Conservation (phyloP, 2,329 filamentous ascomycete genomes). For the Triangularia setosa region DNA sequence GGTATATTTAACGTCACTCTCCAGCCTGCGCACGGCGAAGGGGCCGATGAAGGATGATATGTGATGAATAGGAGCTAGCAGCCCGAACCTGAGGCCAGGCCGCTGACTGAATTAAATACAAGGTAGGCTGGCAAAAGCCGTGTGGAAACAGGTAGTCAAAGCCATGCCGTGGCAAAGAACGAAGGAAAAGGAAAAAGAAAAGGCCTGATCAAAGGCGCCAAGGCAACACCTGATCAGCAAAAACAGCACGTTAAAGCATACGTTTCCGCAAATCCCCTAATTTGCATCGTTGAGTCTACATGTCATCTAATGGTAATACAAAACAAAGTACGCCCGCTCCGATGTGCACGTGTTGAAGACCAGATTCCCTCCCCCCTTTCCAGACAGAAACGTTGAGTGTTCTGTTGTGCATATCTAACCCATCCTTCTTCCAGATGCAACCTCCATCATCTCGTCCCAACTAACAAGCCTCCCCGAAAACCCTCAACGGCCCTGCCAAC, state of each 20-base stretch:
- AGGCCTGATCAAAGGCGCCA: too few relatives aligned
- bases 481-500: constrained; percentile 53
- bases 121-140: too few relatives aligned
- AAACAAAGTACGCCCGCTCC: background rate
- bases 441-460: background rate
- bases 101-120: too few relatives aligned
- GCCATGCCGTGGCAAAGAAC: too few relatives aligned
- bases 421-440: background rate
- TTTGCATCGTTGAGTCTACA: background rate
- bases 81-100: too few relatives aligned
- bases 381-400: constrained; percentile 29
- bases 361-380: background rate
- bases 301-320: background rate
- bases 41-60: background rate
- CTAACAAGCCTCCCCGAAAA: constrained; percentile 37
- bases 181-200: too few relatives aligned
- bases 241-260: constrained; percentile 12
- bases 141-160: too few relatives aligned
- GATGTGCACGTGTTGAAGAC: constrained; percentile 12
- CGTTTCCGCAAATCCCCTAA: background rate
- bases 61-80: too few relatives aligned
- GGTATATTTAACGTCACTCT: background rate
- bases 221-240: too few relatives aligned
- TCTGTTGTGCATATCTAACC: constrained; percentile 1
- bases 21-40: background rate